Base-by-base conservation (phyloP, 768 basidiomycete genomes). In the Symmetrospora coprosmae region DNA sequence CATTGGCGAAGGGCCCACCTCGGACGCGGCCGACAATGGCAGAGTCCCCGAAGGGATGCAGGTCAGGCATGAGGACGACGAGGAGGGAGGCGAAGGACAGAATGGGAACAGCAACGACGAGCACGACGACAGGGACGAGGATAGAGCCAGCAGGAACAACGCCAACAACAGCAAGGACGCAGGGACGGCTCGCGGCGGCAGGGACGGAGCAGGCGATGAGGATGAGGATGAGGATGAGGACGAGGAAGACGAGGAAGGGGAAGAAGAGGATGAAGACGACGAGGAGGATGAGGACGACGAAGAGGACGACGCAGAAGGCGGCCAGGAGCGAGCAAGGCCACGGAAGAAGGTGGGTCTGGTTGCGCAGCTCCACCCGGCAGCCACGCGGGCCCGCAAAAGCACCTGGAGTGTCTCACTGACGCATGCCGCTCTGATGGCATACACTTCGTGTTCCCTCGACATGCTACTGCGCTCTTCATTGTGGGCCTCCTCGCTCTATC, bases 321-420 rank as follows among this genome's bases (percentile, higher is more conserved):
- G 51, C 63, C 53, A 78, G 66, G 63, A 78, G 63, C 73, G 74
- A 0, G 72, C 74, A 1, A 74, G 74, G 2, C 74, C 72, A 2
- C 75, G 73, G 5, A 75, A 75, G 16, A 73, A 75, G 0, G 82
- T 80, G 0, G 80, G 78, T 0, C 77, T n/a, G n/a, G n/a, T n/a
- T n/a, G n/a, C n/a, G n/a, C n/a, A n/a, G n/a, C n/a, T n/a, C n/a
- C n/a, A n/a, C n/a, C n/a, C n/a, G n/a, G 78, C 0, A 79, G 80
- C 0, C 78, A 80, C 0, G 80, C 80, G 0, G 80, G 79, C 2
- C 78, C 78, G 4, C 79, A 81, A 1, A 81, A 81, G 1, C 80
- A 79, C 51, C 69, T 76, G 50, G 61, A 74, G 13, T 68, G 75
- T 80, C 27, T 66, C 76, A 65, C 14, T 74, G 76, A 61, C 73